Conservation (phyloP, 805 yeast species). For the Candida verbasci region DNA sequence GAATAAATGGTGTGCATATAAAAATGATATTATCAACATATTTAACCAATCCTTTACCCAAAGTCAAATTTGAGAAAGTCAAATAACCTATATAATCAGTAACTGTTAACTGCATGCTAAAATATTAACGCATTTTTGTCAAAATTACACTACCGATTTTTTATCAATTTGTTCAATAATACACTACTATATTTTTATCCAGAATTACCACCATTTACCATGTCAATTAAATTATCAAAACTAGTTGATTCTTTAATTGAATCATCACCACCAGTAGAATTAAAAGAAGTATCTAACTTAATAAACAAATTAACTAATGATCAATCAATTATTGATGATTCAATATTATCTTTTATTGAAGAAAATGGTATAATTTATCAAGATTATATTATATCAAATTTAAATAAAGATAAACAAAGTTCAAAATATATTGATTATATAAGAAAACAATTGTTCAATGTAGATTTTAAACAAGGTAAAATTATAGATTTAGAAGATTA, state of each 20-base stretch:
- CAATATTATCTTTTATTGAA: slow-evolving; percentile 26
- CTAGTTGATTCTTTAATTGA: slow-evolving; percentile 27
- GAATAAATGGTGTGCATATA: no score
- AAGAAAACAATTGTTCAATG: slow-evolving; percentile 46
- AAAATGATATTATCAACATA: no score
- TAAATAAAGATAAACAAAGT: slow-evolving; percentile 26
- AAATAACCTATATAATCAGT: no score
- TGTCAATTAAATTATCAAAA: slow-evolving; percentile 17
- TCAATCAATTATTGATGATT: slow-evolving; percentile 14
- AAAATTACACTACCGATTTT: no score
- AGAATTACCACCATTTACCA: background rate
- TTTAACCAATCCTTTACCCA: no score
- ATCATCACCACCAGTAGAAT: slow-evolving; percentile 38
- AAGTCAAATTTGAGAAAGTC: no score
- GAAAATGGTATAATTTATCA: slow-evolving; percentile 28
- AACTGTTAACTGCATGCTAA: no score
- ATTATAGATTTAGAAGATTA: slow-evolving; percentile 52
- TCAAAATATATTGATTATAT: slow-evolving; percentile 53
- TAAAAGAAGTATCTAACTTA: slow-evolving; percentile 22
- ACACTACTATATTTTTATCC: no score
- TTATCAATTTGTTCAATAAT: no score
- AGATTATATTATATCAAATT: slow-evolving; percentile 27
- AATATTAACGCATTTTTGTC: no score
- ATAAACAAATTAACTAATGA: slow-evolving; percentile 20
- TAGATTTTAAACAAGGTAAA: slow-evolving; percentile 48